phyloP scores from a whole-genome alignment of 805 yeast genomes.

The Komagataella kurtzmanii region DNA sequence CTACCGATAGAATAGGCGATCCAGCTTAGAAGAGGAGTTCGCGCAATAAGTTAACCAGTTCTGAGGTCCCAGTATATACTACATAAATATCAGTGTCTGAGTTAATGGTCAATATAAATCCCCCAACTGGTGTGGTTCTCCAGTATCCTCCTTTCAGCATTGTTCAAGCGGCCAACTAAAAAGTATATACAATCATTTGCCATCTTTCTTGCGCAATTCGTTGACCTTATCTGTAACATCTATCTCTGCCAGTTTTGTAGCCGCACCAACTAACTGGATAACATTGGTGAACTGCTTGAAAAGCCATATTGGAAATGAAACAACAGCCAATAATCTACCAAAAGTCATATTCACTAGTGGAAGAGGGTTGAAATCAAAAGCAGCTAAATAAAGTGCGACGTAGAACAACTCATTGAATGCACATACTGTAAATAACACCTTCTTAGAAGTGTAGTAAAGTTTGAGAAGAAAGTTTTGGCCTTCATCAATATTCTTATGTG shows the following conservation, averaged over 20 bases:
- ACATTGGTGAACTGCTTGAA: slow-evolving; percentile 87
- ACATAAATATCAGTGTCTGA: neutral
- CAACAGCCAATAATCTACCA: slow-evolving; percentile 23
- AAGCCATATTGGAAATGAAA: slow-evolving; percentile 75
- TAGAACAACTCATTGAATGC: slow-evolving; percentile 89
- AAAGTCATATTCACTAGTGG: slow-evolving; percentile 21
- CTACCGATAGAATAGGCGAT: too few relatives aligned
- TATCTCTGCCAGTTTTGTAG: slow-evolving; percentile 58
- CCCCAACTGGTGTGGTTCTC: neutral
- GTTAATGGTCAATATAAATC: neutral
- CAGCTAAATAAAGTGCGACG: slow-evolving; percentile 72
- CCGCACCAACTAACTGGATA: slow-evolving; percentile 80
- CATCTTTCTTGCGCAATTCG: neutral
- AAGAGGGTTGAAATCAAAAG: slow-evolving; percentile 36
- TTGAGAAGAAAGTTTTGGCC: slow-evolving; percentile 61
- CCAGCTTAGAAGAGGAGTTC: neutral
- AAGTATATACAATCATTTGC: neutral
- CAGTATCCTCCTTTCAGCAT: neutral
- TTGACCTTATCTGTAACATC: slow-evolving; percentile 48
- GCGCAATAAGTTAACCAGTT: neutral
- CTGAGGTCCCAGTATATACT: neutral
- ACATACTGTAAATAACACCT: slow-evolving; percentile 77
- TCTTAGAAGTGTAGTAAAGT: slow-evolving; percentile 78
- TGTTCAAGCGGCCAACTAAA: neutral
- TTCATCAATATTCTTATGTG: slow-evolving; percentile 74